Evolutionary conservation across 768 basidiomycete species (phyloP), one percentile per base, ranked within the genome.

Genomic region (Hericium rajendrae): DNA sequence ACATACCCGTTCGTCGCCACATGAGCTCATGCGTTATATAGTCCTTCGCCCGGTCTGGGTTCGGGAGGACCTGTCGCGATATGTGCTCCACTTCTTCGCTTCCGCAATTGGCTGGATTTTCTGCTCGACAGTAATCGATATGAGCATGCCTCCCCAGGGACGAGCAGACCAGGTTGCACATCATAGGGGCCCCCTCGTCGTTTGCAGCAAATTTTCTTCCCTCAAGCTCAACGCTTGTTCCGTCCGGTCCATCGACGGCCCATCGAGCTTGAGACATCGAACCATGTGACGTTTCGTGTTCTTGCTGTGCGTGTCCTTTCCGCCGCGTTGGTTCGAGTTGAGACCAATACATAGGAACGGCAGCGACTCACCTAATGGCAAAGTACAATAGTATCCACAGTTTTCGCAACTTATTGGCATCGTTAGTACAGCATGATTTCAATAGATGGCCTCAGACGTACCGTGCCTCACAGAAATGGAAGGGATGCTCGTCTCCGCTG

Each of bases 241-340:
- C 79, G 9, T 81, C 77, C 1, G 75, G 74, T 0, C 77, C 78
- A 53, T 83, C 80, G 3, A 84, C 64, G 0, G 76, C 70, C 84
- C 84, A 85, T 43, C 72, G 71, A 0, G 80, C 78, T 56, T 69
- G 73, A 0, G 80, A 78, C 82, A 84, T 84, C 1, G 81, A 83
- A 4, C 83, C 84, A 56, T 85, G 83, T 13, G 72, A 73, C 0
- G 83, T 85, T 43, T 83, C 82, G 41, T 85, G 83, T 49, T 82
- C 79, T 60, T 76, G 73, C 57, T 85, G 82, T 0, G 79, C 56
- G 57, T 85, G 84, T 0, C 78, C 83, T 85, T 50, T 15, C 41
- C 2, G 26, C 26, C 26, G 26, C 2, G 26, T 26, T 26, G 15
- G 24, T 16, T 16, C 37, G n/a, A 16, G 11, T 49, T 37, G 18